phyloP scores from a whole-genome alignment of 441 rosid genomes.

The Erysimum pusillum region DNA sequence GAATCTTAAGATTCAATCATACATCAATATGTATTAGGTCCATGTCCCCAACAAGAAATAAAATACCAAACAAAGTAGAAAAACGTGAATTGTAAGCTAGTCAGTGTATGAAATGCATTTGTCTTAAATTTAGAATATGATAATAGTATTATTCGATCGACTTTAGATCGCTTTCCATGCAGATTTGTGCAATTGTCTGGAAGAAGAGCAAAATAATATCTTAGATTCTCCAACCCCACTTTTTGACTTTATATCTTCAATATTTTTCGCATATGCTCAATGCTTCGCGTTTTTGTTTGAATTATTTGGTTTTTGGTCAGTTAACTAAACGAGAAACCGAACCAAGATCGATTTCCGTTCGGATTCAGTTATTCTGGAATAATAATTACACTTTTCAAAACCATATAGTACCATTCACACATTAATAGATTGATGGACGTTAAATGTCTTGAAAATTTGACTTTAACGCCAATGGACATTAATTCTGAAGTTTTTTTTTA shows the following conservation, averaged over 20 bases:
- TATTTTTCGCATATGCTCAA: conserved; percentile 24
- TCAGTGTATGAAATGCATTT: conserved; percentile 26
- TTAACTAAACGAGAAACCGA: conserved; percentile 9
- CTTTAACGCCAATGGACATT: conserved; percentile 12
- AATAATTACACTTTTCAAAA: neutral
- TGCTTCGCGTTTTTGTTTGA: neutral
- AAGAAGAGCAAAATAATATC: conserved; percentile 39
- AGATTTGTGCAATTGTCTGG: conserved; percentile 27
- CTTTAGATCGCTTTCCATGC: conserved; percentile 27
- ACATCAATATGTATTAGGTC: conserved; percentile 8
- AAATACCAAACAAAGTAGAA: conserved; percentile 16
- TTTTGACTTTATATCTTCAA: conserved; percentile 22
- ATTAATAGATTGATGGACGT: neutral
- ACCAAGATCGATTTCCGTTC: conserved; percentile 28
- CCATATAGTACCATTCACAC: neutral
- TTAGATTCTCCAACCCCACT: conserved; percentile 27
- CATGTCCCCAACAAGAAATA: conserved; percentile 26
- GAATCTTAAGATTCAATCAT: conserved; percentile 14
- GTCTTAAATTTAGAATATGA: conserved; percentile 19
- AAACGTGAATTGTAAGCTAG: conserved; percentile 41
- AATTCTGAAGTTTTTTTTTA: neutral
- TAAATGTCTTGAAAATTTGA: neutral
- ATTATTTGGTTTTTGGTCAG: conserved; percentile 5
- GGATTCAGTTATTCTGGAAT: neutral
- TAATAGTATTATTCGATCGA: conserved; percentile 24